phyloP scores from a whole-genome alignment of 2,329 filamentous ascomycete genomes.

The Fonsecaea multimorphosa region DNA sequence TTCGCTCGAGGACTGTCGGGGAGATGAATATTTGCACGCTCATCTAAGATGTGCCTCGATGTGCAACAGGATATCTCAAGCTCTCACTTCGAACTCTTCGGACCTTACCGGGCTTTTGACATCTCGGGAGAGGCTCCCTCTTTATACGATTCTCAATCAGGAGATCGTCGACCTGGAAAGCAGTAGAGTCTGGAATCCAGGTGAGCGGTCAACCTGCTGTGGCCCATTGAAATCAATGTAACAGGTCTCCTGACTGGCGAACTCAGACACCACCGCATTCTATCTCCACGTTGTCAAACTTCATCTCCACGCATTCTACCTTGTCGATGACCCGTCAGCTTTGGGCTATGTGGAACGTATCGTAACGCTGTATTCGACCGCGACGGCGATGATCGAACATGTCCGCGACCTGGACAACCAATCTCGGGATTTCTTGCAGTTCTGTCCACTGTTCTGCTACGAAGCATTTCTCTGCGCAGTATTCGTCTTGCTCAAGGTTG shows the following conservation, averaged over 20 bases:
- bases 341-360: constrained; percentile 31
- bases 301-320: constrained; percentile 39
- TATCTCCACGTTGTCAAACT: constrained; percentile 35
- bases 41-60: constrained; percentile 13
- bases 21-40: constrained; percentile 10
- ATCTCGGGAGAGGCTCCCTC: constrained; percentile 17
- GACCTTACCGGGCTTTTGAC: constrained; percentile 3
- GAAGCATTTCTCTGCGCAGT: constrained; percentile 58
- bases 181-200: constrained; percentile 2
- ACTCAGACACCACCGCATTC: constrained; percentile 12
- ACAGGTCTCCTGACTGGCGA: not conserved
- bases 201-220: not conserved
- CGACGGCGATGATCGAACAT: constrained; percentile 28
- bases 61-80: constrained; percentile 15
- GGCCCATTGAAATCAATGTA: not conserved
- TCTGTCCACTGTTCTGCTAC: constrained; percentile 24
- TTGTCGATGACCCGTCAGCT: constrained; percentile 37
- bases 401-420: constrained; percentile 11
- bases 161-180: constrained; percentile 18
- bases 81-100: not conserved
- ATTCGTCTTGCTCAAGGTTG: constrained; percentile 64
- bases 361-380: constrained; percentile 32
- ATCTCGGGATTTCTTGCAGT: constrained; percentile 8
- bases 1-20: constrained; percentile 1
- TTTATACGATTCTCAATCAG: constrained; percentile 21